Conservation (phyloP, 176 grass and related monocot genomes). For the Echinochloa phyllopogon region DNA sequence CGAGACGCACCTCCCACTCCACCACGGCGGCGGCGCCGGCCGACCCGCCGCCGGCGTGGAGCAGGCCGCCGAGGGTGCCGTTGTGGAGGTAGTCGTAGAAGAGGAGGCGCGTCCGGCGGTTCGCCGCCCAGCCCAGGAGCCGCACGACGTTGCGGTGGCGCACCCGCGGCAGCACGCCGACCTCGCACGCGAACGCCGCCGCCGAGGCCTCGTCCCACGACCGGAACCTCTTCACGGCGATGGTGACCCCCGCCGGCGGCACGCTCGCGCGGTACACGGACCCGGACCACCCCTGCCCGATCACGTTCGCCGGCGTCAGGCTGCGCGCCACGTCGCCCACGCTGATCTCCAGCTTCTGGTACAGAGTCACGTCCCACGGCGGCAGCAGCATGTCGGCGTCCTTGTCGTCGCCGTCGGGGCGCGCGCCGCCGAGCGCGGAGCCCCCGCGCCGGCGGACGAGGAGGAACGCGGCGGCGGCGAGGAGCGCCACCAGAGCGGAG, state of each 20-base stretch:
- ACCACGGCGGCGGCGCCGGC: slow-evolving; percentile 27
- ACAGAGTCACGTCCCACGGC: slow-evolving; percentile 94
- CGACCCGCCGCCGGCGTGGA: slow-evolving; percentile 44
- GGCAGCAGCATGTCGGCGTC: slow-evolving; percentile 69
- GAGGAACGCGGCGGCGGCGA: slow-evolving; percentile 43
- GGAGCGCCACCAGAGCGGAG: slow-evolving; percentile 52
- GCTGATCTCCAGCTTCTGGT: slow-evolving; percentile 92
- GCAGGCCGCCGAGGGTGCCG: slow-evolving; percentile 73
- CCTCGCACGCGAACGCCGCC: slow-evolving; percentile 77
- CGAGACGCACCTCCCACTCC: slow-evolving; percentile 81
- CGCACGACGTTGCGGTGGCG: slow-evolving; percentile 91
- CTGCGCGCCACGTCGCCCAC: slow-evolving; percentile 72
- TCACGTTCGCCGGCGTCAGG: slow-evolving; percentile 68
- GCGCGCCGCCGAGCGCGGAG: neutral
- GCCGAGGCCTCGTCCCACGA: slow-evolving; percentile 62
- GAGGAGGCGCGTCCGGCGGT: slow-evolving; percentile 78
- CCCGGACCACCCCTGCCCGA: slow-evolving; percentile 87
- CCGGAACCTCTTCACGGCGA: slow-evolving; percentile 89
- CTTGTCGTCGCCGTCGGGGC: slow-evolving; percentile 60
- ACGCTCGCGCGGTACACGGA: slow-evolving; percentile 70
- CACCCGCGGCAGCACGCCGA: slow-evolving; percentile 79
- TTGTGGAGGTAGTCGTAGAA: slow-evolving; percentile 94
- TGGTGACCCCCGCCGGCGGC: slow-evolving; percentile 52
- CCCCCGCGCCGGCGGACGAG: slow-evolving; percentile 30
- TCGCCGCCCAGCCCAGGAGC: slow-evolving; percentile 86